Percentiles rank a stretch among this genome's conserved stretches.
These are phyloP conservation scores for Danielozyma ontarioensis DNA, from an alignment of 805 yeast genomes.

Conservation along the genomic window DNA sequence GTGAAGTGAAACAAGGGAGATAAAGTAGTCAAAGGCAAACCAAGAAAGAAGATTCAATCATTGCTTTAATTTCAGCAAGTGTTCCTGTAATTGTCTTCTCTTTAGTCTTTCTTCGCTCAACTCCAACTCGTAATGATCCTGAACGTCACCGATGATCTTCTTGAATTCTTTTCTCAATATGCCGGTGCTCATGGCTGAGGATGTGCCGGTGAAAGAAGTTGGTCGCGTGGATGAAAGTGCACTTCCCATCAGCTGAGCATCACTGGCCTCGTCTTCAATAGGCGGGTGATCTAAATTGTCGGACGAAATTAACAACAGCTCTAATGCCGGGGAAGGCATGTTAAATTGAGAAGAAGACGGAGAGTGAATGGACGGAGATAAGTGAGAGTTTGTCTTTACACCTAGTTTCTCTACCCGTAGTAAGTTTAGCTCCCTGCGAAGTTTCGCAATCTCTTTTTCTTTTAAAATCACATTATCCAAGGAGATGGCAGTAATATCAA, in stretches of 20 bases:
- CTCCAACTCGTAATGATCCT: slow-evolving; percentile 55
- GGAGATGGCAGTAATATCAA: background rate
- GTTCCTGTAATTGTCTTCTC: slow-evolving; percentile 37
- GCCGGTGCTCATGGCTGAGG: slow-evolving; percentile 41
- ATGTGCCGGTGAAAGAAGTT: slow-evolving; percentile 7
- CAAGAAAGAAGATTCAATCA: too few relatives aligned
- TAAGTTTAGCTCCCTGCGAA: slow-evolving; percentile 41
- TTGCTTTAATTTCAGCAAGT: too few relatives aligned
- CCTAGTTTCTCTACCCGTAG: slow-evolving; percentile 45
- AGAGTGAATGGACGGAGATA: background rate
- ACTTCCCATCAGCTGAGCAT: slow-evolving; percentile 9
- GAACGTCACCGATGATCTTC: slow-evolving; percentile 57
- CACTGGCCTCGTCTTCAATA: slow-evolving; percentile 15
- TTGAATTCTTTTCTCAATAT: slow-evolving; percentile 66
- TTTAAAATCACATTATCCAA: slow-evolving; percentile 8
- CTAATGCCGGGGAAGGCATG: background rate
- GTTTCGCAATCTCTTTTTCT: slow-evolving; percentile 37
- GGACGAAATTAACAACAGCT: background rate
- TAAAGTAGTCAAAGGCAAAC: too few relatives aligned
- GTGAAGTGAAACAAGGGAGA: too few relatives aligned
- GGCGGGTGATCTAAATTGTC: too few relatives aligned
- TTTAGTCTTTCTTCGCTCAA: slow-evolving; percentile 51
- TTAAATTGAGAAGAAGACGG: background rate
- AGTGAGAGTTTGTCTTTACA: background rate
- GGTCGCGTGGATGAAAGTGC: slow-evolving; percentile 10